Evolutionary conservation across 176 grass and related monocot species (phyloP).

Genomic region (Sorghum bicolor): Sorghum_bicolor_NCBIv3 NC_012874.2:4240501-4241000

Average conservation of each 20-base stretch:
- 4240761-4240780: not conserved
- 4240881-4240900: not conserved
- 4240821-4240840: not conserved
- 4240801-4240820: not conserved
- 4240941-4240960: not conserved
- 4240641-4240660: not conserved
- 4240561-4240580: not conserved
- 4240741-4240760: not conserved
- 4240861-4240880: not conserved
- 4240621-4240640: not conserved
- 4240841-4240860: not conserved
- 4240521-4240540: no score
- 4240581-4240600: not conserved
- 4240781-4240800: not conserved
- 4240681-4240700: not conserved
- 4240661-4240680: slow-evolving; percentile 3
- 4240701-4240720: not conserved
- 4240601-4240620: not conserved
- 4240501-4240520: no score
- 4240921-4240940: not conserved
- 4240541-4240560: no score
- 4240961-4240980: not conserved
- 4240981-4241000: not conserved
- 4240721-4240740: not conserved
- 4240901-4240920: not conserved